phyloP scores from a whole-genome alignment of 345 rosid genomes.

The Clausena lansium region DNA sequence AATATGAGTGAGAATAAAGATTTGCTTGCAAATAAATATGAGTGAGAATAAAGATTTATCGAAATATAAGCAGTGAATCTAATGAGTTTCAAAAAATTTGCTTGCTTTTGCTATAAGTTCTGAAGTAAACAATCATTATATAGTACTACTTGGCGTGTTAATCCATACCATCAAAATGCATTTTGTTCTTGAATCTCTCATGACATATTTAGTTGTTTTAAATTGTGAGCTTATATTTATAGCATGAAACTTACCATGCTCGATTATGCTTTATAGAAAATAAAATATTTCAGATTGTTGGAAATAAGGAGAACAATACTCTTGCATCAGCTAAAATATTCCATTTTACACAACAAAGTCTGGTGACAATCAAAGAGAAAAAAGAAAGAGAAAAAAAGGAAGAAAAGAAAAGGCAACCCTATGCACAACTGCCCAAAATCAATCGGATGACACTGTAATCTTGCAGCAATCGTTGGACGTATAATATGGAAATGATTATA shows the following conservation, averaged over 20 bases:
- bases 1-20: too few relatives aligned
- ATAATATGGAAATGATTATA: neutral
- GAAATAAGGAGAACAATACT: neutral
- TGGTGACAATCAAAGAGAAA: too few relatives aligned
- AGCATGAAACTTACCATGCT: neutral
- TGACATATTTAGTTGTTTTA: neutral
- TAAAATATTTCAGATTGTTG: neutral
- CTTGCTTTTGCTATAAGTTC: neutral
- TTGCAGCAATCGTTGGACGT: neutral
- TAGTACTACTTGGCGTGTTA: too few relatives aligned
- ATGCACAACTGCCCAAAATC: constrained; percentile 4
- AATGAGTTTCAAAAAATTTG: neutral
- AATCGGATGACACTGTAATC: neutral
- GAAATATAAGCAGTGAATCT: too few relatives aligned
- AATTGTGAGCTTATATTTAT: neutral
- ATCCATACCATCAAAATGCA: too few relatives aligned
- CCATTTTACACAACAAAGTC: neutral
- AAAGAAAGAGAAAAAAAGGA: too few relatives aligned
- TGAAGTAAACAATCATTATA: too few relatives aligned
- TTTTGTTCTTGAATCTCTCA: neutral
- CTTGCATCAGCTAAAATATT: neutral
- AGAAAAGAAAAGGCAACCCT: neutral
- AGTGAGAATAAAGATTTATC: too few relatives aligned
- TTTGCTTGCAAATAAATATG: too few relatives aligned
- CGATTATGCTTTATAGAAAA: neutral